Base-by-base conservation (phyloP, 495 filamentous ascomycete genomes). In the Amniculicola lignicola region DNA sequence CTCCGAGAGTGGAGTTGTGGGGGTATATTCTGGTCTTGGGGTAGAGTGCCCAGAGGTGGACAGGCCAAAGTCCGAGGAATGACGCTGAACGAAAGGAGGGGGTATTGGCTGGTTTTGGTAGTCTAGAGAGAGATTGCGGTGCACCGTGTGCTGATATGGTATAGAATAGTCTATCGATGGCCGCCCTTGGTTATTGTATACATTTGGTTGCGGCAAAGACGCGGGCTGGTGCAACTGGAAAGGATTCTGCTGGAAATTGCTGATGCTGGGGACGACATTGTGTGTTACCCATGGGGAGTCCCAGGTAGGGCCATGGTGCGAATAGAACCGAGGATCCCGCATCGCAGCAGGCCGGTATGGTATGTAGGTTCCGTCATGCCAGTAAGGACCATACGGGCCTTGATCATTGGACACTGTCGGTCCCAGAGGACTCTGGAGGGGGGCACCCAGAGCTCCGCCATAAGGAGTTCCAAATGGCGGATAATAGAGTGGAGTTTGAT, bases 381-480 rank as follows among this genome's bases (percentile, higher is more conserved):
- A 93, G 59, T 86, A 86, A 14, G 84, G 81, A 2, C 87, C 88
- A 69, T 82, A 87, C 14, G 85, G 80, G 3, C 82, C 83, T 29
- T 80, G 82, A 25, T 82, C 83, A 54, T 88, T 88, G 15, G 86
- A 86, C 18, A 84, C 82, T 2, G 88, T 89, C 28, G 87, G 87
- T 5, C 85, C 82, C 24, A 83, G 70, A 38, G 77, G 41, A 24
- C 84, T 82, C 54, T 90, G 87, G 50, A 87, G 82, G 21, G 82
- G 78, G 9, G 87, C 84, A 5, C 86, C 86, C 11, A 90, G 66
- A 12, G 86, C 82, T 0, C 83, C 86, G 9, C 87, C 86, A 35
- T 88, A 70, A 22, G 75, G 74, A 33, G 69, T 68, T 3, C 60
- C 60, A 43, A 53, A 58, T 29, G 62, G 55, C 16, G 37, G 64